Evolutionary conservation across 2,329 filamentous ascomycete genomes (phyloP).

Genomic region (Coniochaeta ligniaria): DNA sequence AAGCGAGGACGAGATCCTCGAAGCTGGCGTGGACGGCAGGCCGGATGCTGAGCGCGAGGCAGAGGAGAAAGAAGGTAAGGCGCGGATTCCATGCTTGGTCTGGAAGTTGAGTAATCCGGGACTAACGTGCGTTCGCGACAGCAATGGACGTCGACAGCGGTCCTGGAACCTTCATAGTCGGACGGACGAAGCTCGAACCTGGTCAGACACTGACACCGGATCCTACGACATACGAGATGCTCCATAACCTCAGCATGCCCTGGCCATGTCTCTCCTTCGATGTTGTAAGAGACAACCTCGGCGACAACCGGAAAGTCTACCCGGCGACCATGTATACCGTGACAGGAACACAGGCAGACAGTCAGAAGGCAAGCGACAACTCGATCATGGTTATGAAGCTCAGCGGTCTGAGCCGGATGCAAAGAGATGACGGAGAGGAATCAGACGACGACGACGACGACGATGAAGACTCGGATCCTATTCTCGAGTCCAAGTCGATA

Average conservation of each 20-base stretch:
- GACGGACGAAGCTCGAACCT: slow-evolving; percentile 81
- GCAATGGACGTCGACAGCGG: slow-evolving; percentile 78
- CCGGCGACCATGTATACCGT: slow-evolving; percentile 94
- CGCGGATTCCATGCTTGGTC: background rate
- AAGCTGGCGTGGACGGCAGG: slow-evolving; percentile 87
- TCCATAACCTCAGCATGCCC: slow-evolving; percentile 86
- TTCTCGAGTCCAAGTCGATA: slow-evolving; percentile 87
- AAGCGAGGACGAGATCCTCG: slow-evolving; percentile 82
- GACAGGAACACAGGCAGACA: slow-evolving; percentile 86
- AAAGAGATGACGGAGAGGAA: slow-evolving; percentile 58
- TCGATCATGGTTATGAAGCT: slow-evolving; percentile 95
- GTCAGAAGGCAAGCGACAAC: slow-evolving; percentile 71
- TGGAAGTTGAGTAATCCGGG: background rate
- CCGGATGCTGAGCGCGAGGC: slow-evolving; percentile 90
- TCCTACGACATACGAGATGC: slow-evolving; percentile 93
- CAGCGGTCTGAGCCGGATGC: slow-evolving; percentile 83
- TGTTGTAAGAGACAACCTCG: slow-evolving; percentile 76
- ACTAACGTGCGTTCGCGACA: slow-evolving; percentile 31
- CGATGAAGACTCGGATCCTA: slow-evolving; percentile 75
- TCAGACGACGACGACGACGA: slow-evolving; percentile 61
- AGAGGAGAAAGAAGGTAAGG: slow-evolving; percentile 67
- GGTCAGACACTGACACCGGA: slow-evolving; percentile 90
- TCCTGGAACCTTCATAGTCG: slow-evolving; percentile 90
- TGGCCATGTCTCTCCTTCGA: slow-evolving; percentile 98
- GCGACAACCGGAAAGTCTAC: slow-evolving; percentile 86